Percentiles rank a stretch among this genome's conserved stretches.
Evolutionary conservation across 176 grass and related monocot genomes (phyloP).

Genomic region (Aegilops longissima): DNA sequence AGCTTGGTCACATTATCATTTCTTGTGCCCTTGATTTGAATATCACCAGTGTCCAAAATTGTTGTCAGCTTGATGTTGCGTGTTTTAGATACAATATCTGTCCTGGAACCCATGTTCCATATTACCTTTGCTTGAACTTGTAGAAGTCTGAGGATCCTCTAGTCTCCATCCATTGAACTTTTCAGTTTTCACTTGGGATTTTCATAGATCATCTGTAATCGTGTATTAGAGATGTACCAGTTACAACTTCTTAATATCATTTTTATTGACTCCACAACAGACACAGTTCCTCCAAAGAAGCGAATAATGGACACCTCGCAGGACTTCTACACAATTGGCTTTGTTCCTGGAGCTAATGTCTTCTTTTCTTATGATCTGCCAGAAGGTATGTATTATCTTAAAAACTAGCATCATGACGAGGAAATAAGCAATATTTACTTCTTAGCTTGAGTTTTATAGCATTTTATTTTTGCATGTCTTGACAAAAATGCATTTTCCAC

Average conservation of each 20-base stretch:
- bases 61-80: not conserved
- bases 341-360: constrained; percentile 91
- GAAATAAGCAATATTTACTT: constrained; percentile 14
- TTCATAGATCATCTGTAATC: not conserved
- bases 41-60: constrained; percentile 1
- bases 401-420: not conserved
- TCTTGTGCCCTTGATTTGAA: constrained; percentile 15
- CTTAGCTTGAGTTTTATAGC: not conserved
- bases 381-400: constrained; percentile 55
- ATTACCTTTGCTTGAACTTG: constrained; percentile 13
- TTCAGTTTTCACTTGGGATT: not conserved
- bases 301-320: constrained; percentile 73
- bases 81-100: constrained; percentile 6
- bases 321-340: constrained; percentile 80
- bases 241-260: constrained; percentile 26
- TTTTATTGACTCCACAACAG: constrained; percentile 43
- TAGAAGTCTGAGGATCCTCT: not conserved
- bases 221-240: not conserved
- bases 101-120: not conserved
- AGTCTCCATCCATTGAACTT: not conserved
- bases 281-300: constrained; percentile 94
- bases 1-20: not conserved
- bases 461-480: not conserved
- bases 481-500: not conserved
- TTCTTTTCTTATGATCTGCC: constrained; percentile 89